Base-by-base conservation (phyloP, 805 yeast genomes). In the Starmerella asiatica region DNA sequence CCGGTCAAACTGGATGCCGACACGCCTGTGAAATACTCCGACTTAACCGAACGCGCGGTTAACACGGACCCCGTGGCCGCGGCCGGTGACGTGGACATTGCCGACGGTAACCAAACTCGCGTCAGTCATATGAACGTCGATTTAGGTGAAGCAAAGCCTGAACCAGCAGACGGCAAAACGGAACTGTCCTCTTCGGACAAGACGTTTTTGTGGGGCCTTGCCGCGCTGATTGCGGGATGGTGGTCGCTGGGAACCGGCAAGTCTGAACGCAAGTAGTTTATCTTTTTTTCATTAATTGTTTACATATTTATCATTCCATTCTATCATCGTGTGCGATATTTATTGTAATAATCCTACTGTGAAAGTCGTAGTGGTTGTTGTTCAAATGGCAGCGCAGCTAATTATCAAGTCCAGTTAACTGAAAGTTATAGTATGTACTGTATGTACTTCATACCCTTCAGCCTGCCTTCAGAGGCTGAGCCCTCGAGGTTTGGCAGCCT, bases 221-320 rank as follows among this genome's bases (percentile, higher is more conserved):
- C 52, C 1, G 62, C 53, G 3, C 56, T 48, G 9, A 54, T 62
- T 8, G 55, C 56, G 0, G 59, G 54, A 7, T 60, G 66, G 64
- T 60, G 63, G 62, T 23, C 26, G 11, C 11, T 23, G 9, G 26
- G 26, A 7, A 23, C 26, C 11, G 26, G n/a, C n/a, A n/a, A n/a
- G n/a, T n/a, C n/a, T n/a, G n/a, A n/a, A n/a, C n/a, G n/a, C n/a
- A n/a, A n/a, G n/a, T n/a, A n/a, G n/a, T n/a, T n/a, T n/a, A n/a
- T n/a, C n/a, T n/a, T n/a, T n/a, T n/a, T n/a, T n/a, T n/a, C n/a
- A n/a, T n/a, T n/a, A n/a, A n/a, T n/a, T n/a, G n/a, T n/a, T n/a
- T n/a, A n/a, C n/a, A n/a, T n/a, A n/a, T n/a, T n/a, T n/a, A n/a
- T n/a, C n/a, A n/a, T n/a, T n/a, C n/a, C n/a, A n/a, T n/a, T n/a